A percentile compares a stretch with the other conserved stretches of the same genome.
phyloP scores from a whole-genome alignment of 306 rosid species.

The Cajanus cajan region DNA sequence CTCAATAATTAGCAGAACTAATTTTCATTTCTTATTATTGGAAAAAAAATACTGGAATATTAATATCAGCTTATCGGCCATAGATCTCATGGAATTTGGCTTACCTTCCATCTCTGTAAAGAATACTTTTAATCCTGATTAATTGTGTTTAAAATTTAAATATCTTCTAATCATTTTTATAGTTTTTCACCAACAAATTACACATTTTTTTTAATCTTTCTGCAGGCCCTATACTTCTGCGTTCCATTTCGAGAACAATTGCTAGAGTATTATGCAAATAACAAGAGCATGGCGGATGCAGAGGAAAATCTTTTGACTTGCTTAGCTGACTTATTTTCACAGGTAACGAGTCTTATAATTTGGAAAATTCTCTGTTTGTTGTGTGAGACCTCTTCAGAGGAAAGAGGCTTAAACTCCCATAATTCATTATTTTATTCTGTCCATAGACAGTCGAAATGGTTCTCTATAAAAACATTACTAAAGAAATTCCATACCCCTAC shows the following conservation, averaged over 20 bases:
- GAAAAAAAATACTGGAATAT: neutral
- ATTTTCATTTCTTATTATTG: neutral
- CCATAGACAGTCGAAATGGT: neutral
- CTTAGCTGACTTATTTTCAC: constrained; percentile 85
- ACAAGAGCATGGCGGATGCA: constrained; percentile 56
- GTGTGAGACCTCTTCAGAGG: neutral
- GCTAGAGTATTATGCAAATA: constrained; percentile 64
- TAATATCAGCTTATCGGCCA: neutral
- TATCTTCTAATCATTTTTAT: neutral
- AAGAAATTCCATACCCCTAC: neutral
- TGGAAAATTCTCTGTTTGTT: constrained; percentile 2
- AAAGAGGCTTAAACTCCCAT: neutral
- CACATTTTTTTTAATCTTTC: neutral
- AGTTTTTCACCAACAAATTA: neutral
- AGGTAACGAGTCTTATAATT: constrained; percentile 43
- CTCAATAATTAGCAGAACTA: neutral
- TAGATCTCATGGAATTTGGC: neutral
- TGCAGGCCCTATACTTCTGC: constrained; percentile 90
- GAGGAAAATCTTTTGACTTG: constrained; percentile 91
- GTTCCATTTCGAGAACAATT: constrained; percentile 91
- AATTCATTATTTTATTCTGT: neutral
- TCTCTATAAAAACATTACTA: neutral
- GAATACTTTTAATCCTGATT: neutral
- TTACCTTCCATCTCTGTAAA: neutral
- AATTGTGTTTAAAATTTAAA: neutral